Evolutionary conservation across 805 yeast species (phyloP).

Genomic region (Komagataella ulmi): DNA sequence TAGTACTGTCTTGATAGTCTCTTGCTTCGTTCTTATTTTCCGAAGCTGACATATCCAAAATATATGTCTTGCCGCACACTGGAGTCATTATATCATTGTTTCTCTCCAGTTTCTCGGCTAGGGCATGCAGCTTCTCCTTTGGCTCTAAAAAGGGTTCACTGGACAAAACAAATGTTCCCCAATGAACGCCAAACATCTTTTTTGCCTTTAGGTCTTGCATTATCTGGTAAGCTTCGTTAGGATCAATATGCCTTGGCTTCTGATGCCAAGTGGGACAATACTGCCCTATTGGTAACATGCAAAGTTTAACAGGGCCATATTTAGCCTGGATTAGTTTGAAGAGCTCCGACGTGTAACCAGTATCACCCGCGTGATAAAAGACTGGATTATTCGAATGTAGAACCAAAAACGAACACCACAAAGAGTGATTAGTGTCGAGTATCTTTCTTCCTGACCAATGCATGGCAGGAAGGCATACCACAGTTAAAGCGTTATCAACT

Average conservation of each 20-base stretch:
- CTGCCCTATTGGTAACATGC: slow-evolving; percentile 87
- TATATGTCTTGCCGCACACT: slow-evolving; percentile 60
- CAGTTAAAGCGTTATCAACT: slow-evolving; percentile 37
- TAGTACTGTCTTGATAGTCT: slow-evolving; percentile 6
- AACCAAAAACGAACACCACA: slow-evolving; percentile 84
- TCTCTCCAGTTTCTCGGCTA: slow-evolving; percentile 28
- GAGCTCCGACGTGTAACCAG: slow-evolving; percentile 73
- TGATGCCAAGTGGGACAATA: slow-evolving; percentile 95
- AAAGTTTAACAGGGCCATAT: slow-evolving; percentile 53
- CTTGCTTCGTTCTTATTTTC: slow-evolving; percentile 7
- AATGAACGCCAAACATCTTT: slow-evolving; percentile 77
- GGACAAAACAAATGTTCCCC: slow-evolving; percentile 91
- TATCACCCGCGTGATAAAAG: slow-evolving; percentile 88
- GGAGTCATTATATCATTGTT: slow-evolving; percentile 43
- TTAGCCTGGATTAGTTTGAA: slow-evolving; percentile 51
- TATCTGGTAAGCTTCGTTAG: slow-evolving; percentile 61
- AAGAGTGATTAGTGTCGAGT: slow-evolving; percentile 64
- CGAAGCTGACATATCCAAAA: slow-evolving; percentile 25
- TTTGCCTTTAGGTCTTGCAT: slow-evolving; percentile 47
- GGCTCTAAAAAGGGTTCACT: slow-evolving; percentile 87
- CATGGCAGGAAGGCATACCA: slow-evolving; percentile 88
- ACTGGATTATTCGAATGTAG: slow-evolving; percentile 55
- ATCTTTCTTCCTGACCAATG: slow-evolving; percentile 90
- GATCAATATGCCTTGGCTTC: slow-evolving; percentile 76
- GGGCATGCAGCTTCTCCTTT: slow-evolving; percentile 36